Evolutionary conservation across 371 early-diverging fungal genomes (phyloP).

Genomic region (Coemansia sp.): DNA sequence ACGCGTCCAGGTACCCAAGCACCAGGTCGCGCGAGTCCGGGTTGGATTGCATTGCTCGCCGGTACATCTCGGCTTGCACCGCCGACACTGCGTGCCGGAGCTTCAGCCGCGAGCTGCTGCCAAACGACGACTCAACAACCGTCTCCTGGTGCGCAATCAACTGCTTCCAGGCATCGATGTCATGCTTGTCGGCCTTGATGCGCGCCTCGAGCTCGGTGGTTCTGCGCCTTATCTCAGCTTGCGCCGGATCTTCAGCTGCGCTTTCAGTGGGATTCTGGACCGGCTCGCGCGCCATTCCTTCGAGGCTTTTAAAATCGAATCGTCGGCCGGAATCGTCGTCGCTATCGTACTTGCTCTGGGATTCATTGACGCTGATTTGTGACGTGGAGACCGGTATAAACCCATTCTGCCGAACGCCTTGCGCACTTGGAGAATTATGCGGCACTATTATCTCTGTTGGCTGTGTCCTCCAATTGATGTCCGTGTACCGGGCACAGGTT

Average conservation of each 20-base stretch:
- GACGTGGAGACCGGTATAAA: not conserved
- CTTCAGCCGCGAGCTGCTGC: not conserved
- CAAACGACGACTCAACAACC: constrained; percentile 11
- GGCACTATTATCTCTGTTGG: not conserved
- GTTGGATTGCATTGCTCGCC: constrained; percentile 14
- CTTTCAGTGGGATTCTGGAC: not conserved
- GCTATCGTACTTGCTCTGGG: constrained; percentile 15
- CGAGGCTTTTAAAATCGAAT: constrained; percentile 23
- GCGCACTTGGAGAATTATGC: no score
- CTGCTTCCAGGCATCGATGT: constrained; percentile 24
- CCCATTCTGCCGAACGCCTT: no score
- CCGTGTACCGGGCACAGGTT: constrained; percentile 5
- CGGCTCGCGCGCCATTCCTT: constrained; percentile 14
- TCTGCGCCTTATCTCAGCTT: not conserved
- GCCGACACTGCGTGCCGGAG: constrained; percentile 14
- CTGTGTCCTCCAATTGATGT: constrained; percentile 17
- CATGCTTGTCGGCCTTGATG: constrained; percentile 11
- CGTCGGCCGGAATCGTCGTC: not conserved
- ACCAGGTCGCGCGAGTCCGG: constrained; percentile 9
- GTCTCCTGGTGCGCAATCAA: constrained; percentile 15
- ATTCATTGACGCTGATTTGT: not conserved
- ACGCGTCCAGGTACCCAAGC: constrained; percentile 23
- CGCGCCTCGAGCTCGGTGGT: constrained; percentile 13
- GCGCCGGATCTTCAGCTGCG: not conserved
- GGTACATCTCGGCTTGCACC: constrained; percentile 22